Evolutionary conservation across 2,329 filamentous ascomycete genomes (phyloP).

Genomic region (Aspergillus fumigatiaffinis): DNA sequence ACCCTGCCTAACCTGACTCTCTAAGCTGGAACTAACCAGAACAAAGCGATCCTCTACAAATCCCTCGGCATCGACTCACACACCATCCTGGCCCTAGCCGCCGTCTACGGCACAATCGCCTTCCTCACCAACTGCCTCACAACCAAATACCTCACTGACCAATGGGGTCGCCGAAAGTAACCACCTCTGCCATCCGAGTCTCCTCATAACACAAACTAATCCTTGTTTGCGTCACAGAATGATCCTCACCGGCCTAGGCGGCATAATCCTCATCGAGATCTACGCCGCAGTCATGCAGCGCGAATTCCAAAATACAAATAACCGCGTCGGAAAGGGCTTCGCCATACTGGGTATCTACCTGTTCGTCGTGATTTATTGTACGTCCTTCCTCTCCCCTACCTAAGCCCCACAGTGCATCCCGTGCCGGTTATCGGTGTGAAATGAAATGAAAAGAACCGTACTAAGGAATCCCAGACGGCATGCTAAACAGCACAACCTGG

Average conservation of each 20-base stretch:
- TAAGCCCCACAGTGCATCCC: background rate
- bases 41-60: conserved; percentile 51
- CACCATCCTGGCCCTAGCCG: conserved; percentile 52
- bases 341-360: conserved; percentile 58
- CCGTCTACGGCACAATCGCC: conserved; percentile 52
- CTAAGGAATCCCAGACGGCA: conserved; percentile 36
- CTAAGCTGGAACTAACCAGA: conserved; percentile 27
- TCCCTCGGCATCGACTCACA: conserved; percentile 49
- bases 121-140: conserved; percentile 51
- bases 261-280: conserved; percentile 55
- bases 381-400: conserved; percentile 15
- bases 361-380: conserved; percentile 55
- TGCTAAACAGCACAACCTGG: conserved; percentile 55
- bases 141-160: conserved; percentile 52
- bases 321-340: conserved; percentile 56
- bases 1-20: conserved; percentile 1
- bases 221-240: conserved; percentile 37
- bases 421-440: conserved; percentile 2
- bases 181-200: conserved; percentile 1
- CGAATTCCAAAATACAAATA: conserved; percentile 53
- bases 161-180: conserved; percentile 56
- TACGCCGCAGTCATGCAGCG: conserved; percentile 59
- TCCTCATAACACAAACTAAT: background rate
- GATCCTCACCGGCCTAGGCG: conserved; percentile 51
- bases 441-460: conserved; percentile 6